phyloP scores from a whole-genome alignment of 2,329 filamentous ascomycete genomes.

The Pleoardoris graminearum region DNA sequence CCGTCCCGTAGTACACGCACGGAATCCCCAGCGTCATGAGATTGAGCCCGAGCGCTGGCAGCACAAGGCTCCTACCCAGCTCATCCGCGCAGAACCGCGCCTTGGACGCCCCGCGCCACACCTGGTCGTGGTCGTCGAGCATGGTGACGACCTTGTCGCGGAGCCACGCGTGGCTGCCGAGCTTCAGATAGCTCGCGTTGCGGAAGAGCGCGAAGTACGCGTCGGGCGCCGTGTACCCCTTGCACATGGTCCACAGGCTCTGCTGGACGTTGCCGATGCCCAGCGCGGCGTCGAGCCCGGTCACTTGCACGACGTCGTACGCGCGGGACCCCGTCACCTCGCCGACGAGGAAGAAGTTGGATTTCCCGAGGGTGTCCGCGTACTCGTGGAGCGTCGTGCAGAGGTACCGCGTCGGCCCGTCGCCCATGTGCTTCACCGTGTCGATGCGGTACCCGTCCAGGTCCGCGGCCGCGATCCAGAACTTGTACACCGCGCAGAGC shows the following conservation, averaged over 20 bases:
- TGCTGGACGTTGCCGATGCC: constrained; percentile 25
- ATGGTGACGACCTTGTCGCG: constrained; percentile 29
- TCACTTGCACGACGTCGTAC: constrained; percentile 23
- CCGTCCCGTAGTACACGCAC: constrained; percentile 32
- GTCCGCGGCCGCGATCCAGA: constrained; percentile 28
- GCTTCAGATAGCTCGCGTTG: constrained; percentile 19
- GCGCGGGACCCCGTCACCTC: constrained; percentile 22
- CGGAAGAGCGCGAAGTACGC: constrained; percentile 27
- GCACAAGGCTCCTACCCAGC: constrained; percentile 11
- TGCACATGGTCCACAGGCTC: constrained; percentile 22
- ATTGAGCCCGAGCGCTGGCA: constrained; percentile 22
- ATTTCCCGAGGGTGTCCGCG: constrained; percentile 17
- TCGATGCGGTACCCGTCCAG: constrained; percentile 27
- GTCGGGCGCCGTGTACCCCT: constrained; percentile 14
- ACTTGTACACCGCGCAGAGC: constrained; percentile 25
- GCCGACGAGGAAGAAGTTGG: constrained; percentile 26
- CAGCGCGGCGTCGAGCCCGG: constrained; percentile 26
- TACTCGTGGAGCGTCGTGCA: constrained; percentile 25
- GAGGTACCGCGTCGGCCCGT: constrained; percentile 24
- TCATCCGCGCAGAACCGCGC: constrained; percentile 22
- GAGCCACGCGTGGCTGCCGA: constrained; percentile 20
- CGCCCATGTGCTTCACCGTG: constrained; percentile 29
- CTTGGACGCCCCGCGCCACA: constrained; percentile 14
- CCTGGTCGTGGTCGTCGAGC: constrained; percentile 13
- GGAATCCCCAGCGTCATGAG: constrained; percentile 29